phyloP scores from a whole-genome alignment of 371 early-diverging fungal genomes.

The Conidiobolus incongruus region DNA sequence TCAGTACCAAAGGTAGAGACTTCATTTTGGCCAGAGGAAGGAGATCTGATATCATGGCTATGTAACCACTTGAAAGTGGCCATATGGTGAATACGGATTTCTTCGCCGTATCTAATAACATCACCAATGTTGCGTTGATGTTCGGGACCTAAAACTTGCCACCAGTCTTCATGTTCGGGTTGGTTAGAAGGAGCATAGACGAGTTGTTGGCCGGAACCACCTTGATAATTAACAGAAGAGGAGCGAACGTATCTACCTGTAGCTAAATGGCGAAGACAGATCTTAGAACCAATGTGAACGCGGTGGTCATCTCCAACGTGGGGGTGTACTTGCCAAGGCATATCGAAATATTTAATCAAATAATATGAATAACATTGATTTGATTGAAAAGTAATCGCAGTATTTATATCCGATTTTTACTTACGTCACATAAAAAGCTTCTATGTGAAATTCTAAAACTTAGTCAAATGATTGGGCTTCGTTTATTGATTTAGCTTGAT shows the following conservation, averaged over 20 bases:
- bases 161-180: constrained; percentile 5
- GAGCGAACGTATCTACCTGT: constrained; percentile 2
- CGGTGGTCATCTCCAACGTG: constrained; percentile 4
- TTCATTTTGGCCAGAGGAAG: constrained; percentile 4
- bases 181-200: constrained; percentile 1
- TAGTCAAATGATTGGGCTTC: too few species aligned
- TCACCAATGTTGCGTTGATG: background rate
- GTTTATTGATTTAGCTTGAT: too few species aligned
- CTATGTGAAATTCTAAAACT: too few species aligned
- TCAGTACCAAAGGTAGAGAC: constrained; percentile 2
- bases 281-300: constrained; percentile 5
- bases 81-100: constrained; percentile 4
- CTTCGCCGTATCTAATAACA: background rate
- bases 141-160: constrained; percentile 2
- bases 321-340: constrained; percentile 3
- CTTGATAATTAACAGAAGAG: background rate
- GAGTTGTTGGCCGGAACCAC: constrained; percentile 5
- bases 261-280: constrained; percentile 2
- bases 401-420: too few species aligned
- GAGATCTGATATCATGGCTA: constrained; percentile 1
- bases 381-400: too few species aligned
- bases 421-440: too few species aligned
- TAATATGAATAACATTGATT: too few species aligned
- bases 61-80: constrained; percentile 5
- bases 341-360: too few species aligned